Evolutionary conservation across 352 stramenopile genomes (phyloP), one percentile per base, ranked within the genome.

Genomic region (Pythium chondricola): DNA sequence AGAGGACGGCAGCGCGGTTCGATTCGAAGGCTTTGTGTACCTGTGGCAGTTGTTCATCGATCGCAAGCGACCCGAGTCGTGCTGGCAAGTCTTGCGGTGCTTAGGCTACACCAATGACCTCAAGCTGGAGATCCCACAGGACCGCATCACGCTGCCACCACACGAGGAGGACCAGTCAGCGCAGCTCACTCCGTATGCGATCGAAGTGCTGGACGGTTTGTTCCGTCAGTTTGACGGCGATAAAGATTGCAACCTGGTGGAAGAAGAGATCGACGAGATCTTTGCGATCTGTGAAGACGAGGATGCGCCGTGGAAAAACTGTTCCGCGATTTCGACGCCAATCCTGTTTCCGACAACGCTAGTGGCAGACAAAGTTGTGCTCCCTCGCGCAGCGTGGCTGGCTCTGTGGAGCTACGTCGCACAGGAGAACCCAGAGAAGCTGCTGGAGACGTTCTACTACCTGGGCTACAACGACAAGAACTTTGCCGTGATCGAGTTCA

Each of bases 11-110:
- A 79, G 57, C 38, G 82, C 75, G 29, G 58, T 95, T 53, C 71
- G 68, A 46, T 57, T 94, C 18, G 66, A 93, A 4, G 85, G 85
- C 0, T 95, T 95, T 27, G 68, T 83, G 31, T 84, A 85, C 52
- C 52, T 95, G 30, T 93, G 83, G 74, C 78, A 89, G 61, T 52
- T 93, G 39, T 94, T 94, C 64, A 93, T 95, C 52, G 74, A 93
- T 45, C 83, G 83, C 44, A 89, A 92, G 39, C 80, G 85, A 2
- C 81, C 84, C n/a, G 85, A 95, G 66, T 87, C 74, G 11, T 87
- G 82, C 58, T 95, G 85, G 85, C 81, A 92, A 49, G 80, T 90
- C 35, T 58, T 93, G 40, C 79, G 82, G 10, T 83, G 67, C 54
- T 61, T 93, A 27, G 82, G 79, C 29, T 93, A 93, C 70, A 86